Conservation (phyloP, 768 basidiomycete genomes). For the Royoungia palumana region DNA sequence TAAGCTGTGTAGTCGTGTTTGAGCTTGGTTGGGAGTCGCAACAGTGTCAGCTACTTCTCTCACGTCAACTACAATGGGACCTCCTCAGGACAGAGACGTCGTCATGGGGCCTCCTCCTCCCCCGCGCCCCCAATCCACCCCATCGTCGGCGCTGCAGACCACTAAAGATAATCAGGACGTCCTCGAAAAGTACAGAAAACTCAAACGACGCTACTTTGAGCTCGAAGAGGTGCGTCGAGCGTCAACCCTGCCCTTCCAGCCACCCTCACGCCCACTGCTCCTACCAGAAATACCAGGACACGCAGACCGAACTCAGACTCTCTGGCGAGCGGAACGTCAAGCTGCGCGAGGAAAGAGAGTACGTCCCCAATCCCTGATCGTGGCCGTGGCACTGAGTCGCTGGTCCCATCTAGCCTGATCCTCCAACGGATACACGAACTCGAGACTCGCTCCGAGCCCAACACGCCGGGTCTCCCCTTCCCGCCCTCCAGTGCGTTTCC, state of each 20-base stretch:
- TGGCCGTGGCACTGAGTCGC: constrained; percentile 2
- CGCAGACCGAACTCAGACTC: constrained; percentile 50
- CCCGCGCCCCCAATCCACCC: constrained; percentile 31
- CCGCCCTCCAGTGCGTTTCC: constrained; percentile 47
- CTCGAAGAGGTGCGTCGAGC: constrained; percentile 60
- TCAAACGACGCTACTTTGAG: constrained; percentile 65
- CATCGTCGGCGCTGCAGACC: constrained; percentile 25
- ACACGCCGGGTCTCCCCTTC: constrained; percentile 30
- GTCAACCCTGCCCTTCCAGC: not conserved
- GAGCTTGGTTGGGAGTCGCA: constrained; percentile 27
- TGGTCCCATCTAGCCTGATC: constrained; percentile 39
- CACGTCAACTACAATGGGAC: constrained; percentile 37
- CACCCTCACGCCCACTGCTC: not conserved
- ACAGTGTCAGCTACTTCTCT: constrained; percentile 17
- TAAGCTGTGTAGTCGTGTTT: constrained; percentile 34
- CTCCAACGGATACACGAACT: constrained; percentile 62
- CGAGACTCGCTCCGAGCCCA: constrained; percentile 40
- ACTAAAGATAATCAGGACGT: constrained; percentile 44
- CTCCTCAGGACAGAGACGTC: constrained; percentile 46
- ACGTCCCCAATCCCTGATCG: constrained; percentile 23
- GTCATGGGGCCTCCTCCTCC: constrained; percentile 49
- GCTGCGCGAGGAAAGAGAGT: constrained; percentile 64
- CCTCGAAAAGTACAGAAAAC: constrained; percentile 58
- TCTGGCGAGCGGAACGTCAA: constrained; percentile 63
- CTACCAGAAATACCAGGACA: constrained; percentile 57